Base-by-base conservation (phyloP, 2,329 filamentous ascomycete genomes). In the Colletotrichum simmondsii region DNA sequence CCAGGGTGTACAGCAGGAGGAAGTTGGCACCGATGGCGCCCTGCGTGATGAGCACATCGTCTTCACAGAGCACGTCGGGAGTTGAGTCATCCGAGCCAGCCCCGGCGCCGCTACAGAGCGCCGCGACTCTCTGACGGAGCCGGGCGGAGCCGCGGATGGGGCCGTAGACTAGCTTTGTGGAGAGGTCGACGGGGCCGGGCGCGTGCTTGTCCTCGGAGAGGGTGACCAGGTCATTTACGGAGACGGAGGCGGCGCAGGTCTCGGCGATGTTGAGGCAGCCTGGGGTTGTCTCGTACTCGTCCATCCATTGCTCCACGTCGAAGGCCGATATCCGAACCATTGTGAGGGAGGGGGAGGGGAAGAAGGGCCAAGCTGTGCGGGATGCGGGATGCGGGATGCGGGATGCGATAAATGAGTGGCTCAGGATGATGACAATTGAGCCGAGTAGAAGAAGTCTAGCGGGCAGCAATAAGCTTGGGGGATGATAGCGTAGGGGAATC, bases 1-100 rank as follows among this genome's bases (percentile, higher is more conserved):
- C 81, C 8, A 95, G 85, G 1, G 91, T 86, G 80, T 95, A 94
- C 11, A 95, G 88, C 12, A 91, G 83, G 10, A 95, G 83, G 77
- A 94, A 93, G 78, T 97, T 97, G 8, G 94, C 94, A 14, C 90
- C 87, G 58, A 96, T 95, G 19, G 93, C 93, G 14, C 94, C 94
- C 19, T 92, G 89, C 0, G 93, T 94, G 69, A 95, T 91, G 64
- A 96, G 81, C 52, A 96, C 87, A 77, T 92, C 91, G 19, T 94
- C 89, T 1, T 77, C 42, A 5, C 77, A 64, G 79, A 81, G 10
- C 53, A 59, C 46, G 26, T 22, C 42, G n/a, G 59, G 26, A 7
- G 11, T 32, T 16, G 60, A 19, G 14, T 90, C 24, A 12, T n/a
- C 8, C n/a, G 7, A 24, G 4, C 19, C 32, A 16, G 56, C 26